phyloP scores from a whole-genome alignment of 192 early-diverging fungal genomes.

The Coemansia sp. region DNA sequence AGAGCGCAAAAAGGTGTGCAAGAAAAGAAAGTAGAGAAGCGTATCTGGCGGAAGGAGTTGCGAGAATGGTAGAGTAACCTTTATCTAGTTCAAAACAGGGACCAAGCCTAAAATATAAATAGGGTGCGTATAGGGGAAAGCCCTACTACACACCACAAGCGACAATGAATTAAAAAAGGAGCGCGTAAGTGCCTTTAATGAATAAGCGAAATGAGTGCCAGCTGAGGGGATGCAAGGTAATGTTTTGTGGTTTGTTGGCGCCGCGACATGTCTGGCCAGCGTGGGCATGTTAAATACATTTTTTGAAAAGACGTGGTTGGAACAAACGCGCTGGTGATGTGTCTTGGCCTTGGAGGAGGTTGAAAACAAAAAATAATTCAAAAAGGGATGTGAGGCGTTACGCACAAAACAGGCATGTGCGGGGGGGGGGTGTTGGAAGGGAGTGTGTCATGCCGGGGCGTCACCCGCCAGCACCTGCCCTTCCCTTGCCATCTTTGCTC shows the following conservation, averaged over 20 bases:
- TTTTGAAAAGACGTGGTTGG: neutral
- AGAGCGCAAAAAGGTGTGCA: neutral
- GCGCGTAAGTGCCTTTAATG: neutral
- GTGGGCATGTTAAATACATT: conserved; percentile 2
- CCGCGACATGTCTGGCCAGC: conserved; percentile 1
- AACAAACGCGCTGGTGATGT: neutral
- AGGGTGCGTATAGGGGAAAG: neutral
- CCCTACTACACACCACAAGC: neutral
- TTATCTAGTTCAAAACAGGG: neutral
- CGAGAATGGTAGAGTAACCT: neutral
- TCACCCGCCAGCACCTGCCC: neutral
- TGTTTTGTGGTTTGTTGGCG: conserved; percentile 6
- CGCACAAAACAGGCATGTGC: conserved; percentile 2
- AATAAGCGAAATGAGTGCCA: conserved; percentile 2
- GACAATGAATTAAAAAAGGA: neutral
- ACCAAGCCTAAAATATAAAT: neutral
- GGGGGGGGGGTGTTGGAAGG: neutral
- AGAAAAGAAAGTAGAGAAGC: neutral
- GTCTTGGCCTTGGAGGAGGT: neutral
- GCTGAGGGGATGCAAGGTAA: conserved; percentile 7
- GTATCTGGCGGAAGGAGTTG: neutral
- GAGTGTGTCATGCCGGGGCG: conserved; percentile 1
- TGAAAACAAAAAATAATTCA: neutral
- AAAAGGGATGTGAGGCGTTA: conserved; percentile 6
- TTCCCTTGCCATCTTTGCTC: neutral